These are phyloP conservation scores for Amaranthus hypochondriacus DNA, from an alignment of 148 eudicot species.

Conservation along the genomic window DNA sequence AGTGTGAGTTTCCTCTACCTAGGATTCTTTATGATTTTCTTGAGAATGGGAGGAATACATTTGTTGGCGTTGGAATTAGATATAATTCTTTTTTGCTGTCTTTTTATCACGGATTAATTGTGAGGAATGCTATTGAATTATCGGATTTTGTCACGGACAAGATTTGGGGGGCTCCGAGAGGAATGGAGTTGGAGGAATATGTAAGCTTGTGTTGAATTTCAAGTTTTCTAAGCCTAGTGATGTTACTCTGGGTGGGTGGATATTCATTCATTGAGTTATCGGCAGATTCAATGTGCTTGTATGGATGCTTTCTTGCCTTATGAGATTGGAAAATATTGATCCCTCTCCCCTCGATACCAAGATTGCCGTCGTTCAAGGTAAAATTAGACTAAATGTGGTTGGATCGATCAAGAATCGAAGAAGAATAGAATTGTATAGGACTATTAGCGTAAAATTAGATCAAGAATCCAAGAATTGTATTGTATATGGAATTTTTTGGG, in stretches of 20 bases:
- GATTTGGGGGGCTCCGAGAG: neutral
- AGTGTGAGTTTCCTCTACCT: too few relatives aligned
- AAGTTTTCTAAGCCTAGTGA: conserved; percentile 44
- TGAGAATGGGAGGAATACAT: conserved; percentile 3
- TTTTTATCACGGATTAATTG: conserved; percentile 27
- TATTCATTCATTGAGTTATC: too few relatives aligned
- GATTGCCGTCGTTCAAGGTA: too few relatives aligned
- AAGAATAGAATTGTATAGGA: too few relatives aligned
- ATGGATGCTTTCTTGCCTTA: conserved; percentile 46
- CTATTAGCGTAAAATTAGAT: too few relatives aligned
- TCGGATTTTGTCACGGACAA: conserved; percentile 3
- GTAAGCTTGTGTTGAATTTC: conserved; percentile 31
- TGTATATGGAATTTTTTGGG: too few relatives aligned
- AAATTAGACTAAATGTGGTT: too few relatives aligned
- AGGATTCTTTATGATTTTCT: conserved; percentile 25
- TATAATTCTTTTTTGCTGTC: conserved; percentile 33
- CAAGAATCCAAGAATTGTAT: too few relatives aligned
- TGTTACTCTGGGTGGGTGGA: too few relatives aligned
- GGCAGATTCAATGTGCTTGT: too few relatives aligned
- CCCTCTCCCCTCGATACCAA: conserved; percentile 1
- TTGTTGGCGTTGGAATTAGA: conserved; percentile 42
- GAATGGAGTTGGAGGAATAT: conserved; percentile 39
- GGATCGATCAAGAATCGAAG: too few relatives aligned
- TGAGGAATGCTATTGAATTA: conserved; percentile 7
- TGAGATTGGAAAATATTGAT: conserved; percentile 32